Conservation (phyloP, 441 rosid species). For the Daphne laureola region DNA sequence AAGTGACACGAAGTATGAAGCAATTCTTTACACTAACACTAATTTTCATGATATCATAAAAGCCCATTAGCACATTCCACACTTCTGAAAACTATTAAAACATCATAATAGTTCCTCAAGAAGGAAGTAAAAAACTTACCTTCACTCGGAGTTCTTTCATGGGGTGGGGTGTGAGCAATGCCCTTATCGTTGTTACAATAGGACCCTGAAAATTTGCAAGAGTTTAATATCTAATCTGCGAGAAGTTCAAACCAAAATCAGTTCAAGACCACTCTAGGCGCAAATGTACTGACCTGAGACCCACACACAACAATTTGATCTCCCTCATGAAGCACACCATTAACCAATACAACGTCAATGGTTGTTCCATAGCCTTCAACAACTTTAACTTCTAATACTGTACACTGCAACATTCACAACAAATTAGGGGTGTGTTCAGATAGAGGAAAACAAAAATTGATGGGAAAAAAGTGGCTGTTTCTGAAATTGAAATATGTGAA, state of each 20-base stretch:
- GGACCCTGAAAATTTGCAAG: slow-evolving; percentile 46
- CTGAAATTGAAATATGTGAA: too few species aligned
- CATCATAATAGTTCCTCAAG: slow-evolving; percentile 5
- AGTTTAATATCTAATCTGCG: slow-evolving; percentile 13
- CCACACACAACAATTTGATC: slow-evolving; percentile 98
- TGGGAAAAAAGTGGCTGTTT: too few species aligned
- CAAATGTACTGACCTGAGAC: slow-evolving; percentile 62
- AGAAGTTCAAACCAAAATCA: slow-evolving; percentile 5
- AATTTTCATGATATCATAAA: too few species aligned
- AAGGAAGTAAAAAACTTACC: slow-evolving; percentile 32
- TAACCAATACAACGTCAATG: slow-evolving; percentile 87
- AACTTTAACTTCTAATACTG: slow-evolving; percentile 93
- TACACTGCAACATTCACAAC: slow-evolving; percentile 52
- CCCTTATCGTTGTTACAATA: slow-evolving; percentile 79
- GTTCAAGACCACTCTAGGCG: slow-evolving; percentile 1
- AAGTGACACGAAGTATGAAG: too few species aligned
- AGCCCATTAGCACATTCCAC: too few species aligned
- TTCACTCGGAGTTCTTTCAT: slow-evolving; percentile 97
- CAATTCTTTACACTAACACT: too few species aligned
- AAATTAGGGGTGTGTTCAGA: slow-evolving; percentile 11
- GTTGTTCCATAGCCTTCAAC: slow-evolving; percentile 95
- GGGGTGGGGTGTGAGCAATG: slow-evolving; percentile 91
- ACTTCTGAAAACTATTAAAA: slow-evolving; percentile 2
- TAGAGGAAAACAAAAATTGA: too few species aligned
- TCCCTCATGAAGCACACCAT: slow-evolving; percentile 92